These are phyloP conservation scores for Cyberlindnera americana DNA, from an alignment of 805 yeast genomes.

Conservation along the genomic window DNA sequence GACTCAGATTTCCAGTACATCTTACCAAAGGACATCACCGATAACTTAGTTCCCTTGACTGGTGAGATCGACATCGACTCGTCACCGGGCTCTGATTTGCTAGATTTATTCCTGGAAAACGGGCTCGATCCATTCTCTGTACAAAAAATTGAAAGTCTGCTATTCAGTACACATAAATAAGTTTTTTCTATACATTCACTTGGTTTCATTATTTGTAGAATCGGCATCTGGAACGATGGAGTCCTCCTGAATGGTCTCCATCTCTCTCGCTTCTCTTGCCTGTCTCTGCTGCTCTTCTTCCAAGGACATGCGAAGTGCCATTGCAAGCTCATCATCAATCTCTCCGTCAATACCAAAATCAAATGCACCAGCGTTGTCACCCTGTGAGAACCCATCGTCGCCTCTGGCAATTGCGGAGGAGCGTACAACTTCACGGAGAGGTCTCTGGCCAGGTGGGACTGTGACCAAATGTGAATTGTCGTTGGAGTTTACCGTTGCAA, in stretches of 20 bases:
- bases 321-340: constrained; percentile 95
- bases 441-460: constrained; percentile 82
- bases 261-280: constrained; percentile 49
- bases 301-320: constrained; percentile 89
- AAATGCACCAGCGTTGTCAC: constrained; percentile 48
- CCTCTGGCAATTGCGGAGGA: constrained; percentile 70
- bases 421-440: constrained; percentile 77
- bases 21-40: constrained; percentile 10
- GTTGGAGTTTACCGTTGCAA: constrained; percentile 64
- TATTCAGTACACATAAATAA: neutral
- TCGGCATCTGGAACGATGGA: neutral
- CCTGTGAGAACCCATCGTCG: constrained; percentile 44
- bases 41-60: neutral
- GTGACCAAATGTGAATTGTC: constrained; percentile 81
- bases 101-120: constrained; percentile 5
- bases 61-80: constrained; percentile 6
- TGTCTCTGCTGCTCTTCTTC: constrained; percentile 95
- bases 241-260: constrained; percentile 15
- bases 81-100: neutral
- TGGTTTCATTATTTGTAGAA: neutral
- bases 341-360: constrained; percentile 79
- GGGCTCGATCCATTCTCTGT: constrained; percentile 12
- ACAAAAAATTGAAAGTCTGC: constrained; percentile 9
- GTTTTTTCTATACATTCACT: neutral
- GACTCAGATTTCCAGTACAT: constrained; percentile 9